Conservation (phyloP, 2,329 filamentous ascomycete species). For the Chalara sp. region DNA sequence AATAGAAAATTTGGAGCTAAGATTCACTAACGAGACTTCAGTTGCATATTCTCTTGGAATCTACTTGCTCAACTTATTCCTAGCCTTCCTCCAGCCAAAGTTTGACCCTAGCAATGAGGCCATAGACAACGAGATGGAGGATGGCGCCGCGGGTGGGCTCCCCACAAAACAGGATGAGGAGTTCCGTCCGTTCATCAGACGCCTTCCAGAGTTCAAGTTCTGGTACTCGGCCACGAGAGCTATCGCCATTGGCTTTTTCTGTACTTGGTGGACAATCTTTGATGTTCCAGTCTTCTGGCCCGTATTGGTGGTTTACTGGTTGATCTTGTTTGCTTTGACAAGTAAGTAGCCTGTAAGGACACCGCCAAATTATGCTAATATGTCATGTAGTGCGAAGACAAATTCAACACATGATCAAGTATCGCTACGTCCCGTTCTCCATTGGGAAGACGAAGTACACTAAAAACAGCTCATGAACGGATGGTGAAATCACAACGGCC, state of each 20-base stretch:
- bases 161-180: conserved; percentile 96
- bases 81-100: conserved; percentile 96
- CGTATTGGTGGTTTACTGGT: conserved; percentile 95
- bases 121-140: conserved; percentile 92
- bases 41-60: conserved; percentile 97
- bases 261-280: conserved; percentile 91
- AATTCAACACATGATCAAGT: conserved; percentile 99
- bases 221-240: conserved; percentile 95
- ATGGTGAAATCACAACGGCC: background rate
- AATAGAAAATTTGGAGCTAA: conserved; percentile 1
- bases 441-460: conserved; percentile 81
- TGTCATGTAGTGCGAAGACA: conserved; percentile 79
- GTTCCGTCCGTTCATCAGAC: conserved; percentile 93
- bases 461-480: conserved; percentile 45
- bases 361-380: conserved; percentile 8
- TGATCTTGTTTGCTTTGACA: conserved; percentile 91
- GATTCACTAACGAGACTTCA: conserved; percentile 31
- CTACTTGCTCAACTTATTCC: conserved; percentile 97
- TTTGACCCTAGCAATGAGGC: conserved; percentile 94
- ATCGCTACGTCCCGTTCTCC: conserved; percentile 92
- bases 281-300: conserved; percentile 99
- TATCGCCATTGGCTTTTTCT: conserved; percentile 73
- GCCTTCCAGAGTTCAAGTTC: conserved; percentile 98
- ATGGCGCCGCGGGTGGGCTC: conserved; percentile 72
- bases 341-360: conserved; percentile 52